Evolutionary conservation across 192 early-diverging fungal species (phyloP), one percentile per base, ranked within the genome.

Genomic region (Coemansia nantahalensis): DNA sequence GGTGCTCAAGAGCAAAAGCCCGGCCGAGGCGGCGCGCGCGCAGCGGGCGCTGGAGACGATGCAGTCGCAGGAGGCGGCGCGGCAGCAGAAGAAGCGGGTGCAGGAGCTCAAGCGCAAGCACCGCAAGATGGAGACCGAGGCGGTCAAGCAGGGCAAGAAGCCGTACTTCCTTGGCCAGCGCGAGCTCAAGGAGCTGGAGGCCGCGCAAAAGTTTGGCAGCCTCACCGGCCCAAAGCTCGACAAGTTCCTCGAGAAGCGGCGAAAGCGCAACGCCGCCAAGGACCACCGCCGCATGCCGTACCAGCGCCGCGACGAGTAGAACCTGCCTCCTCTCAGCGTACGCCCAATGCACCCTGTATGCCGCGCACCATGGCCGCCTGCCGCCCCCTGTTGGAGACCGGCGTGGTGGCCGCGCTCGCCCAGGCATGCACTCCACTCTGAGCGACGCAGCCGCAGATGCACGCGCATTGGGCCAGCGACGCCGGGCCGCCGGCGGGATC

Each of bases 161-260:
- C 93, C 96, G 23, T 99, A 85, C 73, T 97, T 84, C 78, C 73
- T 97, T 41, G 97, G 96, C 67, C 86, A 88, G 62, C 80, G 90
- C 85, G 84, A 81, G 65, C 47, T 80, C 16, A 68, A 92, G 79
- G 89, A 91, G 50, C 51, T 94, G 39, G 90, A 91, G 64, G 64
- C 93, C 50, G 80, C 90, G 36, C 89, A 95, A 40, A 92, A 89
- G 68, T 96, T 88, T 81, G 80, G 88, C 37, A 62, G 83, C 45
- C 62, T 93, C 18, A 77, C 79, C 64, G 83, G 82, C 31, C 80
- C 90, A 38, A 80, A 80, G 52, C 53, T 99, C 40, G 91, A 97
- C 31, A 86, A 85, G 39, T 79, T 89, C 28, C 68, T 97, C 53
- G 94, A 99, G 57, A 94, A 95, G 80, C 80, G 89, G 56, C 81